Percentiles rank a stretch among this genome's conserved stretches.
phyloP scores from a whole-genome alignment of 352 stramenopile species.

The Globisporangium nodosum region DNA sequence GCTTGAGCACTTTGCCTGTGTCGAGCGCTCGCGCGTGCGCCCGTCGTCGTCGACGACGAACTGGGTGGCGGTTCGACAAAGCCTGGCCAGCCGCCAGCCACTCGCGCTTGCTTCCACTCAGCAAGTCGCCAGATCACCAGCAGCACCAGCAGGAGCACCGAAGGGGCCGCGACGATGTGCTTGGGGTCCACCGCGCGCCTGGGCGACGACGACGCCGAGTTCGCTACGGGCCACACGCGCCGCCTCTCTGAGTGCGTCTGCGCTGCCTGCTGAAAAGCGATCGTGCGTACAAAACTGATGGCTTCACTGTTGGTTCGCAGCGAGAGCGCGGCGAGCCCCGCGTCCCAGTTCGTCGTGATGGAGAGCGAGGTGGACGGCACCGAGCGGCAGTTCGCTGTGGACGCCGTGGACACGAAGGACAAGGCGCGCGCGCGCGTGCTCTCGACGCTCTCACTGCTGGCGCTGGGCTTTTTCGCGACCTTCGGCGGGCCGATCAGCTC shows the following conservation, averaged over 20 bases:
- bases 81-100: background rate
- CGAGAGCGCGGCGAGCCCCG: slow-evolving; percentile 9
- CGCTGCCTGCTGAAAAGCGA: background rate
- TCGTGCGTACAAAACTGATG: background rate
- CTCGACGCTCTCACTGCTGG: slow-evolving; percentile 33
- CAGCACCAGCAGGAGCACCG: background rate
- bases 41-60: slow-evolving; percentile 11
- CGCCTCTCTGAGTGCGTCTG: slow-evolving; percentile 16
- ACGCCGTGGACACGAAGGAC: slow-evolving; percentile 4
- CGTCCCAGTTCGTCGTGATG: slow-evolving; percentile 14
- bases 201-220: background rate
- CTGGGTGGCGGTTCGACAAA: background rate
- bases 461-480: slow-evolving; percentile 51
- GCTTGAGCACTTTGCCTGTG: too few relatives aligned
- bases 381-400: slow-evolving; percentile 1
- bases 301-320: background rate
- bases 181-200: background rate
- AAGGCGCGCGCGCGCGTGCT: slow-evolving; percentile 17
- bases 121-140: background rate
- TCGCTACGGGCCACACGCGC: slow-evolving; percentile 10
- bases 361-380: slow-evolving; percentile 12
- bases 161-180: background rate
- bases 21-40: background rate
- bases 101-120: background rate
- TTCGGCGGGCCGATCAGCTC: slow-evolving; percentile 38